Conservation (phyloP, 148 eudicot species). For the Rhododendron ovatum region DNA sequence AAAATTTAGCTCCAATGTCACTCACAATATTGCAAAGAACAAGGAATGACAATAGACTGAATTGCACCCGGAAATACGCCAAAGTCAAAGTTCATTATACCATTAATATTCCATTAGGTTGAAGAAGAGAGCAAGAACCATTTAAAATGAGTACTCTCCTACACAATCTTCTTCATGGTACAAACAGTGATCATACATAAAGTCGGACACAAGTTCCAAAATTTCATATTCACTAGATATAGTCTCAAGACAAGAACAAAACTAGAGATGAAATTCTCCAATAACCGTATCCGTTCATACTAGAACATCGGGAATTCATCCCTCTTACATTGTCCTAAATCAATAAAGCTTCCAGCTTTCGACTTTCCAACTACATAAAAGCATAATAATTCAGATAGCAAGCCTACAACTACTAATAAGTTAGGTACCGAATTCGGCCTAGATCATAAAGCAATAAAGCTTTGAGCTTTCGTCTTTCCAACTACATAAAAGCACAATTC, state of each 20-base stretch:
- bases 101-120: neutral
- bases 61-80: neutral
- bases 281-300: slow-evolving; percentile 3
- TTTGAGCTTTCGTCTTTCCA: slow-evolving; percentile 8
- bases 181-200: neutral
- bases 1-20: neutral
- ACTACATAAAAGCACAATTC: neutral
- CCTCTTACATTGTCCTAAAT: slow-evolving; percentile 7
- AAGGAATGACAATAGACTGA: neutral
- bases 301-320: neutral
- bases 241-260: neutral
- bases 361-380: neutral
- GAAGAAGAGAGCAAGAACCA: neutral
- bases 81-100: neutral
- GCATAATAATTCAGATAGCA: neutral
- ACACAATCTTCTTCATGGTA: neutral
- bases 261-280: slow-evolving; percentile 5
- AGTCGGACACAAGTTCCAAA: neutral
- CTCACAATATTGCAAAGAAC: neutral
- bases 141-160: neutral
- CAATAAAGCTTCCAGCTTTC: slow-evolving; percentile 7
- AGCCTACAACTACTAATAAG: neutral
- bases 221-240: slow-evolving; percentile 2
- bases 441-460: neutral
- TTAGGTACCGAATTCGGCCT: neutral